phyloP scores from a whole-genome alignment of 2,329 filamentous ascomycete species.

The Tolypocladium ovalisporum region DNA sequence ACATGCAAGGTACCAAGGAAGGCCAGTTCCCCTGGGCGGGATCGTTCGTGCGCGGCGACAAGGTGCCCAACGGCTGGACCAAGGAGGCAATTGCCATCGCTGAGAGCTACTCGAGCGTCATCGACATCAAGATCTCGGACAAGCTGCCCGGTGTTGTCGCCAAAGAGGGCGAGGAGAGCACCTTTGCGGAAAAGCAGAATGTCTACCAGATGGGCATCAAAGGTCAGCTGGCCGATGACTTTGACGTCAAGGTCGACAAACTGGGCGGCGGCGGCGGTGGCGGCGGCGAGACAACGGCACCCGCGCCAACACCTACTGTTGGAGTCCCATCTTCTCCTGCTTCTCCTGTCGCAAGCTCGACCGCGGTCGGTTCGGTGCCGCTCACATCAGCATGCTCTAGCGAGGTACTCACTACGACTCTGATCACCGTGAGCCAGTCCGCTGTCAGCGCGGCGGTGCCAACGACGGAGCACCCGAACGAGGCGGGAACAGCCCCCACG shows the following conservation, averaged over 20 bases:
- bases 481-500: neutral
- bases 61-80: conserved; percentile 24
- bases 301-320: neutral
- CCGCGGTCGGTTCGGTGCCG: neutral
- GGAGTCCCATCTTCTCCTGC: neutral
- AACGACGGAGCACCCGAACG: neutral
- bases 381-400: neutral
- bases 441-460: neutral
- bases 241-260: conserved; percentile 28
- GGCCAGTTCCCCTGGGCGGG: conserved; percentile 32
- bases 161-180: conserved; percentile 10
- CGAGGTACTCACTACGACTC: neutral
- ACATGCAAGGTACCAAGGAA: conserved; percentile 25
- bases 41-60: conserved; percentile 26
- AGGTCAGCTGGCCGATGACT: conserved; percentile 33
- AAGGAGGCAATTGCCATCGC: conserved; percentile 21
- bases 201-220: conserved; percentile 32
- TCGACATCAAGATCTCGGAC: conserved; percentile 27
- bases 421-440: neutral
- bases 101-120: conserved; percentile 30
- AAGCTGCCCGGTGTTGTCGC: conserved; percentile 11
- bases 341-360: neutral
- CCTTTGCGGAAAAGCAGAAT: conserved; percentile 25
- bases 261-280: conserved; percentile 8
- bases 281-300: conserved; percentile 4